Evolutionary conservation across 352 stramenopile species (phyloP), one percentile per base, ranked within the genome.

Genomic region (Peronospora farinosa): DNA sequence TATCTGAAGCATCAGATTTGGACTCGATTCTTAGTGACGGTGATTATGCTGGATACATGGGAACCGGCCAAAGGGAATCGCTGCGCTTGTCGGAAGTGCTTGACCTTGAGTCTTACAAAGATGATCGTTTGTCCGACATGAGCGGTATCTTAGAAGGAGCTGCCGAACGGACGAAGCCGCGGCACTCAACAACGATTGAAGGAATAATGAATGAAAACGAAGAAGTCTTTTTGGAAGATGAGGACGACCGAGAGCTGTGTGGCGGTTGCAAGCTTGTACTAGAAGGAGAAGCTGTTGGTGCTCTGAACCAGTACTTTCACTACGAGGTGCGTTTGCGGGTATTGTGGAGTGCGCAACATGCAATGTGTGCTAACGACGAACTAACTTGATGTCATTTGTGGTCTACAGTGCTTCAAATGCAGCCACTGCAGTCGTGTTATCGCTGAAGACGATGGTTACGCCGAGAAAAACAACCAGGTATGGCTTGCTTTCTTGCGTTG

Each of bases 271-370:
- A 66, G 2, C 63, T 67, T 27, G 77, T 88, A 12, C 65, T 92
- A 17, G 77, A 92, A 46, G 80, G 80, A 21, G 80, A 92, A 67
- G 80, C 80, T 15, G 72, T 92, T 40, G 78, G 76, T n/a, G 80
- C 80, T 10, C 33, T 92, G 32, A 84, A 84, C 64, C 70, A 86
- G 32, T 92, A 87, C 55, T 92, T 88, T 60, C 80, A 92, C 51
- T 80, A 83, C 46, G 73, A 91, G 70, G 75, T 80, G 51, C 16
- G 63, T 58, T 10, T 43, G n/a, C 47, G 27, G 6, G 12, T 44
- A 46, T 8, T 31, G 8, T 17, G 30, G 13, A 19, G 1, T 28
- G 33, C 6, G 12, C 15, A 32, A 9, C 31, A 11, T 16, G 27
- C 8, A 13, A 37, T 28, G 19, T 35, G 13, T 32, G 13, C n/a